These are phyloP conservation scores for Naganishia liquefaciens DNA, from an alignment of 1,284 basidiomycete species.

Conservation along the genomic window DNA sequence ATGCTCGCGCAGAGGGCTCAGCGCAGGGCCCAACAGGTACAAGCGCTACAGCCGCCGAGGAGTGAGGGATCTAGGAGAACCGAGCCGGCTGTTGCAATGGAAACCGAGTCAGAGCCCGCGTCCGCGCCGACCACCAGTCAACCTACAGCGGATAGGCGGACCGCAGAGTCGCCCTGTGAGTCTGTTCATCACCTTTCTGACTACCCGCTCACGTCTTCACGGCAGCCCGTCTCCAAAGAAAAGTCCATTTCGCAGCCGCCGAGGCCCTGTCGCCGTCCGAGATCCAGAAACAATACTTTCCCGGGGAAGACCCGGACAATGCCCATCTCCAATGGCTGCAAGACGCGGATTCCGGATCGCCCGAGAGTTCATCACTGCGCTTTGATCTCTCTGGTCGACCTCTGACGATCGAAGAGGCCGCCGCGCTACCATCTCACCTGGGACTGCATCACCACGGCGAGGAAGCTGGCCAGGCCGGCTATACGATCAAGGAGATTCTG, in stretches of 20 bases:
- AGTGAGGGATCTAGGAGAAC: too few relatives aligned
- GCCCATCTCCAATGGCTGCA: conserved; percentile 80
- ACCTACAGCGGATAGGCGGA: too few relatives aligned
- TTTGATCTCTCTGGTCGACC: conserved; percentile 74
- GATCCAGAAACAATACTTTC: conserved; percentile 82
- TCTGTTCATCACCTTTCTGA: too few relatives aligned
- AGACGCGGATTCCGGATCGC: conserved; percentile 33
- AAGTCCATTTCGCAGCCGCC: conserved; percentile 46
- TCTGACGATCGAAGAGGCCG: conserved; percentile 58
- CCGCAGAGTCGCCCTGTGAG: too few relatives aligned
- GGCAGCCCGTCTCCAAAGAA: background rate
- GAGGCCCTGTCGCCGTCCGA: conserved; percentile 77
- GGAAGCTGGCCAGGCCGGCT: conserved; percentile 79
- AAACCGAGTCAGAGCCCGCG: background rate
- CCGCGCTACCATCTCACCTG: conserved; percentile 68
- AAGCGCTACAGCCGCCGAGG: conserved; percentile 2
- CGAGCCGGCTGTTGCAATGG: background rate
- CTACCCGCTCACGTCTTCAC: background rate
- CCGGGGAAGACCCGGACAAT: conserved; percentile 61
- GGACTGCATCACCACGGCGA: conserved; percentile 82
- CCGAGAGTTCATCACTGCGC: conserved; percentile 50
- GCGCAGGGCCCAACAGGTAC: conserved; percentile 40
- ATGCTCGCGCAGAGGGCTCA: conserved; percentile 61
- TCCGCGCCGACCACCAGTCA: background rate
- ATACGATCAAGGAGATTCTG: conserved; percentile 84